These are phyloP conservation scores for Hypocreales sp. DNA, from an alignment of 2,329 filamentous ascomycete species.

Conservation along the genomic window DNA sequence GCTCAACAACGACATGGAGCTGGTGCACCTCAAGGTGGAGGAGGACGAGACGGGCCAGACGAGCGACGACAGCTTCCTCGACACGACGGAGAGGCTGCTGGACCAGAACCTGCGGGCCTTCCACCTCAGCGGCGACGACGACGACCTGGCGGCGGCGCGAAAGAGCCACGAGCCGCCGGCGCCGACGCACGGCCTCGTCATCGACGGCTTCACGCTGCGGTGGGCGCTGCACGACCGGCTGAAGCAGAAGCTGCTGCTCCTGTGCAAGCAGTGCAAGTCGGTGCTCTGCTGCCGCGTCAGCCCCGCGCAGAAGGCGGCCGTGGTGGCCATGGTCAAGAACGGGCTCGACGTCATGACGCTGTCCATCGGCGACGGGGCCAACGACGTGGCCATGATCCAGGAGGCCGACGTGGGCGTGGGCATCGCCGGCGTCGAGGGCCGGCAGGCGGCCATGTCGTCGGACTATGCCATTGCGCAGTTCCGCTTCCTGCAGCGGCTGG, in stretches of 20 bases:
- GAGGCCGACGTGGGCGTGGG: constrained; percentile 94
- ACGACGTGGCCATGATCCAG: constrained; percentile 96
- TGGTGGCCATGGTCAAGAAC: constrained; percentile 88
- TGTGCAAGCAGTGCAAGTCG: constrained; percentile 94
- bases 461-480: constrained; percentile 95
- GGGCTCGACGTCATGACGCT: constrained; percentile 93
- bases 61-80: constrained; percentile 32
- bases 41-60: constrained; percentile 47
- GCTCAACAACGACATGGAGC: constrained; percentile 93
- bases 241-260: constrained; percentile 81
- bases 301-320: constrained; percentile 92
- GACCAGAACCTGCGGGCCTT: constrained; percentile 61
- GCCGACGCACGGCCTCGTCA: constrained; percentile 80
- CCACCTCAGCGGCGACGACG: constrained; percentile 66
- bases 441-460: constrained; percentile 89
- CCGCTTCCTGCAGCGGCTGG: constrained; percentile 67
- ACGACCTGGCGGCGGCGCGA: constrained; percentile 65
- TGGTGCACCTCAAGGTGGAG: constrained; percentile 76
- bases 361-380: constrained; percentile 84
- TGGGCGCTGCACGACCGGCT: constrained; percentile 69
- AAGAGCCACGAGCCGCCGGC: constrained; percentile 74
- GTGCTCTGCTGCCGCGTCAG: constrained; percentile 96
- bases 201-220: constrained; percentile 87
- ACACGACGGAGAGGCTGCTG: constrained; percentile 52
- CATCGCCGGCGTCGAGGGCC: constrained; percentile 83